Evolutionary conservation across 2,329 filamentous ascomycete species (phyloP).

Genomic region (Ophiosphaerella herpotricha): DNA sequence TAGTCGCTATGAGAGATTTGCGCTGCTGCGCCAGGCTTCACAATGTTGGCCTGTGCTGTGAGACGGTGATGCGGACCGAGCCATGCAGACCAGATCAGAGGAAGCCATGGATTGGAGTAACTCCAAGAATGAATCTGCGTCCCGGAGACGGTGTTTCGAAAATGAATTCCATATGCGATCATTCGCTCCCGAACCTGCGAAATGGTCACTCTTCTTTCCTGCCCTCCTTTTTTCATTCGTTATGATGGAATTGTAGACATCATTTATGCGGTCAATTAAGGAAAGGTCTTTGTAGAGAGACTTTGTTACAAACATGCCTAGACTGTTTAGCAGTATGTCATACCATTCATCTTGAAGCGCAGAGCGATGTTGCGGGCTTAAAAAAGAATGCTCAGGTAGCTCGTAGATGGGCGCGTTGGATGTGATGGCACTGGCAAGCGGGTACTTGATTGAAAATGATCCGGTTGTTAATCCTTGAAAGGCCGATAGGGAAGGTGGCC

Average conservation of each 20-base stretch:
- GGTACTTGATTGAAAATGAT: slow-evolving; percentile 49
- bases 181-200: slow-evolving; percentile 61
- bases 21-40: slow-evolving; percentile 61
- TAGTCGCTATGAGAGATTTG: slow-evolving; percentile 67
- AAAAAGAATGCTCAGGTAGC: slow-evolving; percentile 45
- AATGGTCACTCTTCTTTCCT: slow-evolving; percentile 62
- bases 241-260: slow-evolving; percentile 41
- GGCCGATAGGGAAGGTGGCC: slow-evolving; percentile 47
- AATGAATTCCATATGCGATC: slow-evolving; percentile 70
- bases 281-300: slow-evolving; percentile 32
- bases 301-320: slow-evolving; percentile 64
- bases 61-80: slow-evolving; percentile 64
- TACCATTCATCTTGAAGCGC: slow-evolving; percentile 65
- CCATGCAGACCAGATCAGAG: slow-evolving; percentile 59
- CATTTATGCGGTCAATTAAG: slow-evolving; percentile 36
- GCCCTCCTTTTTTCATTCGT: slow-evolving; percentile 54
- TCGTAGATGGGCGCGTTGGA: slow-evolving; percentile 63
- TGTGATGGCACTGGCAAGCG: slow-evolving; percentile 52
- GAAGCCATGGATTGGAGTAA: slow-evolving; percentile 65
- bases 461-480: slow-evolving; percentile 55
- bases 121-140: slow-evolving; percentile 57
- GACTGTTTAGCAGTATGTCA: slow-evolving; percentile 60
- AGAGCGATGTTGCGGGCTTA: slow-evolving; percentile 34
- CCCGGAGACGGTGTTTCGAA: slow-evolving; percentile 61
- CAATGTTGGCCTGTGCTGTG: slow-evolving; percentile 67